Evolutionary conservation across 2,329 filamentous ascomycete species (phyloP), one percentile per base, ranked within the genome.

Genomic region (Arachnopeziza araneosa): DNA sequence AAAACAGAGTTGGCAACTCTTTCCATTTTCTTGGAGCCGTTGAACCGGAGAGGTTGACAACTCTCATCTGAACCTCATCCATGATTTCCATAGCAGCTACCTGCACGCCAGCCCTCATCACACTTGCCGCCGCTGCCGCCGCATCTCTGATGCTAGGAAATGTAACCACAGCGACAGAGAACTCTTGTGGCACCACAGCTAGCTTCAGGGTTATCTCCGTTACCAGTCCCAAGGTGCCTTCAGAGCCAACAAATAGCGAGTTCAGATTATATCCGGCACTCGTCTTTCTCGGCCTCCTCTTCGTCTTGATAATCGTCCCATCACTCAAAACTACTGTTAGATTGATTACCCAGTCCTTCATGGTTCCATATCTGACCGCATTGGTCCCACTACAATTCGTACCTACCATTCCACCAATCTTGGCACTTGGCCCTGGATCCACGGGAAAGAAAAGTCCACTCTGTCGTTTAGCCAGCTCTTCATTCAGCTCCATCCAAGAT

Each of bases 401-500:
- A 14, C 88, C 89, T 26, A 93, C 84, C 90, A 93, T 93, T 50
- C 89, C 89, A 55, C 89, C 89, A 67, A 93, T 91, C 75, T 88
- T 89, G 19, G 89, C 88, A 66, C 80, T 83, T 61, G 83, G 83
- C 56, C 66, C 76, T 14, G 93, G 93, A 69, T 97, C 93, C 14
- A 96, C 87, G 0, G 93, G 93, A 71, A 96, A 96, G 76, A 96
- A 96, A 1, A 97, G 82, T 0, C 90, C 90, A 3, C 84, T 87
- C 49, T 83, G 80, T 74, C 88, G 84, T 69, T 89, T 85, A 54
- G 85, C 80, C 52, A 87, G 72, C 67, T 84, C 76, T 65, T 88
- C 85, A 69, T 97, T 97, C 60, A 97, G 77, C 56, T 89, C 85
- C 82, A 96, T 92, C 92, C 92, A 97, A n/a, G 89, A 88, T 10